Conservation (phyloP, 345 rosid genomes). For the Abelmoschus esculentus region DNA sequence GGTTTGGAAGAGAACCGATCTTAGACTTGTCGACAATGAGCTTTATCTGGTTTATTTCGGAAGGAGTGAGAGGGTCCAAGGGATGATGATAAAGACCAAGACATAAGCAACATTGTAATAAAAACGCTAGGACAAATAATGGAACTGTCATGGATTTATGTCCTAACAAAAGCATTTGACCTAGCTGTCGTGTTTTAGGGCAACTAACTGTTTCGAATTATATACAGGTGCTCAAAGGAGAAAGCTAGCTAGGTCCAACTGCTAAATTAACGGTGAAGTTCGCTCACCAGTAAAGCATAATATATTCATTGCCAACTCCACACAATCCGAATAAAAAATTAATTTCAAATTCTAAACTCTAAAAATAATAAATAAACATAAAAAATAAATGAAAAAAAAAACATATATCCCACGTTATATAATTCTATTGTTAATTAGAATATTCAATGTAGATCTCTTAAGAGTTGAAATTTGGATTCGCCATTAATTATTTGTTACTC, state of each 20-base stretch:
- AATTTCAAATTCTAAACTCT: too few relatives aligned
- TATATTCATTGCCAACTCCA: not conserved
- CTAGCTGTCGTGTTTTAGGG: slow-evolving; percentile 9
- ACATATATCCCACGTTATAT: too few relatives aligned
- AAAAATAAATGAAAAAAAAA: too few relatives aligned
- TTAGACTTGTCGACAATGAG: slow-evolving; percentile 34
- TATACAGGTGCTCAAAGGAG: not conserved
- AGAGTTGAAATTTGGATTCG: not conserved
- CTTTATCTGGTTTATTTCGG: slow-evolving; percentile 48
- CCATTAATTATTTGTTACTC: not conserved
- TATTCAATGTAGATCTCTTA: not conserved
- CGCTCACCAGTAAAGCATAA: not conserved
- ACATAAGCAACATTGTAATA: slow-evolving; percentile 21
- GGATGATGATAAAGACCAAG: slow-evolving; percentile 41
- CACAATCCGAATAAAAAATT: not conserved
- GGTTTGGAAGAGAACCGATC: slow-evolving; percentile 29
- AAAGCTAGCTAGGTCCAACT: not conserved
- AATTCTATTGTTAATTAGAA: not conserved
- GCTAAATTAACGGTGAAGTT: not conserved
- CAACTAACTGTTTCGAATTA: not conserved
- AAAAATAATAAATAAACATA: too few relatives aligned
- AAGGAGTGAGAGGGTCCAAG: slow-evolving; percentile 50
- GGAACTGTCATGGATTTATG: slow-evolving; percentile 27
- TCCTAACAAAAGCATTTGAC: not conserved
- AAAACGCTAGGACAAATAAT: slow-evolving; percentile 23